These are phyloP conservation scores for Bryum argenteum DNA, from an alignment of 225 moss, liverwort and hornwort species.

Conservation along the genomic window DNA sequence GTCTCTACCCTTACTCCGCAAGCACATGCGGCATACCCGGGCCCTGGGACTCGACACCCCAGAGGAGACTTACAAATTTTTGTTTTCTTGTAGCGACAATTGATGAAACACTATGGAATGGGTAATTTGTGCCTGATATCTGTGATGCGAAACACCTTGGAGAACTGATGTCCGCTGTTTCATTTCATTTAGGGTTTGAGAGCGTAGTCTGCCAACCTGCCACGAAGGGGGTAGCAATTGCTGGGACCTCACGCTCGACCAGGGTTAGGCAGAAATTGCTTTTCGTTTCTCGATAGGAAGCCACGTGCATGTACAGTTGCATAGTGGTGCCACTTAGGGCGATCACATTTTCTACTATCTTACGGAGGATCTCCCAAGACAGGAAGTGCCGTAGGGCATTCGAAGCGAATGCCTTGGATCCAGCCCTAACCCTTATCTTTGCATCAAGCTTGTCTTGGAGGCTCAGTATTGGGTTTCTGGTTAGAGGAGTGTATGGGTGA, in stretches of 20 bases:
- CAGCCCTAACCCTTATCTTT: constrained; percentile 43
- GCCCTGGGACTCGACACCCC: too few species aligned
- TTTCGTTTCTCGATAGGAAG: constrained; percentile 66
- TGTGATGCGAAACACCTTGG: too few species aligned
- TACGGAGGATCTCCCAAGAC: constrained; percentile 71
- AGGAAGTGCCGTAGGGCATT: constrained; percentile 78
- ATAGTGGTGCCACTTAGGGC: constrained; percentile 52
- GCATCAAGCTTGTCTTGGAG: constrained; percentile 38
- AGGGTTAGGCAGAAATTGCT: constrained; percentile 45
- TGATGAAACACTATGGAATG: too few species aligned
- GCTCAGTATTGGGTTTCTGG: constrained; percentile 45
- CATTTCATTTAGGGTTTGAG: too few species aligned
- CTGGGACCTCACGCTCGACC: constrained; percentile 51
- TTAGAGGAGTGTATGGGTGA: constrained; percentile 26
- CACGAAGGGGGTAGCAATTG: too few species aligned
- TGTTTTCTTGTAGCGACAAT: too few species aligned
- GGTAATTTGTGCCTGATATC: too few species aligned
- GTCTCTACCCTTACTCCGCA: constrained; percentile 40
- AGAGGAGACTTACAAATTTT: too few species aligned
- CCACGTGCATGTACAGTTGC: constrained; percentile 46
- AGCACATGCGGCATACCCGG: too few species aligned
- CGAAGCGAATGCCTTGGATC: constrained; percentile 11
- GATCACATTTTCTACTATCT: constrained; percentile 49
- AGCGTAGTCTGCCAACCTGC: too few species aligned
- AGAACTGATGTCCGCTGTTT: too few species aligned